Base-by-base conservation (phyloP, 1,284 basidiomycete species). In the Sparassis latifolia region DNA sequence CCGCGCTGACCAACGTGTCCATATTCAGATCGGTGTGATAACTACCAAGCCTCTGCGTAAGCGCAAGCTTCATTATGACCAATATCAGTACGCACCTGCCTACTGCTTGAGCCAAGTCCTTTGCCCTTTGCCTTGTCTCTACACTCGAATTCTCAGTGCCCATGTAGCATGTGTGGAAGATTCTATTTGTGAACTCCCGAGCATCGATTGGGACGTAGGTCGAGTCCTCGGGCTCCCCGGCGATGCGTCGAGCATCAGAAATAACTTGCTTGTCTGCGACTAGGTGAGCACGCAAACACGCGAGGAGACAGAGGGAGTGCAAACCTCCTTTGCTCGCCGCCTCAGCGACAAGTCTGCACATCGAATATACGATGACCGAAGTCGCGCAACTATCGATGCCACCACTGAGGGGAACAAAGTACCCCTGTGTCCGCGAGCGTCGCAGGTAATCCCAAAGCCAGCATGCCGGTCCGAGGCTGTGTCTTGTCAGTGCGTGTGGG, bases 381-480 rank as follows among this genome's bases (percentile, higher is more conserved):
- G 97, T 98, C 2, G 97, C 93, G 62, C 96, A 99, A 60, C 89
- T 93, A 66, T 99, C 96, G 53, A 99, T 95, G 9, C 96, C 97
- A n/a, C 97, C 96, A 49, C 92, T 96, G 4, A 99, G 78, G 1
- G 97, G 97, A 30, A 99, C 73, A 65, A 99, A 98, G 72, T 95
- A 99, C 1, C 97, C 96, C 61, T 96, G 92, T 0, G 89, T 93
- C 3, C 92, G 78, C 10, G 96, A 98, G 38, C 96, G 84, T 30
- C 96, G 80, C 39, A 99, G 79, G 63, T 99, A 99, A 68, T 99
- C 97, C 97, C 96, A 99, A 5, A 99, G 77, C 96, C 96, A 99
- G 66, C 96, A 99, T 3, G 96, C 97, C 1, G 96, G 96, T 4
- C 96, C 97, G 2, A 97, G 75, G 2, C 93, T 97, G 58, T 45